Evolutionary conservation across 2,329 filamentous ascomycete species (phyloP), one percentile per base, ranked within the genome.

Genomic region (Alternaria alternata): DNA sequence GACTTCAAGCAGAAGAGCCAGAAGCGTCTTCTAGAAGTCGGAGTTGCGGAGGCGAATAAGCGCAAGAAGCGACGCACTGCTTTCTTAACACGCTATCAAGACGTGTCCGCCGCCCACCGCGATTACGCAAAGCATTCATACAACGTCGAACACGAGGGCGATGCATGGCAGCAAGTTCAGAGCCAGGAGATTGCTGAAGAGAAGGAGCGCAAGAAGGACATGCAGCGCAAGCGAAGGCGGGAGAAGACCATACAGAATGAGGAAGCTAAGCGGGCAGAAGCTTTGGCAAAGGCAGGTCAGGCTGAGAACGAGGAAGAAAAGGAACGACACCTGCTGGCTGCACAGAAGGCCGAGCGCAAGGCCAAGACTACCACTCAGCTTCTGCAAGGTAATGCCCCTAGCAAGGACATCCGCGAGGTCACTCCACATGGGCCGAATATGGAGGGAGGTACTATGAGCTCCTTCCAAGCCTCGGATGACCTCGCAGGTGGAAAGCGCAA

Each of bases 191-290:
- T 97, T 7, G 91, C 91, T 62, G 93, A 94, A 62, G 95, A 99
- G 79, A 99, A 99, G 81, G 95, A 99, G 80, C 92, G 95, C 66
- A 99, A 99, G 84, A 99, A 99, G 83, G 95, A 99, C 75, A 98
- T 99, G 93, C 95, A 99, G 78, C 91, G 95, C 65, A 99, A 98
- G 82, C 88, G 95, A 61, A 90, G 95, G 43, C 91, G 95, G 18
- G 94, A 98, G 78, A 97, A 97, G 84, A 93, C 93, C 4, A 91
- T 96, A 61, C 94, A 93, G 7, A 91, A 96, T 70, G 94, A 97
- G 71, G 84, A 85, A 75, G 90, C 93, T 75, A 95, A 96, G 81
- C 91, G 95, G 65, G 88, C 91, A 4, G 87, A 90, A 67, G 92
- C 93, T 4, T 84, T 96, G 44, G 89, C 90, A 64, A 90, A 90